Percentiles rank a stretch among this genome's conserved stretches.
Conservation (phyloP, 2,329 filamentous ascomycete species). For the Aurifilum marmelostoma region DNA sequence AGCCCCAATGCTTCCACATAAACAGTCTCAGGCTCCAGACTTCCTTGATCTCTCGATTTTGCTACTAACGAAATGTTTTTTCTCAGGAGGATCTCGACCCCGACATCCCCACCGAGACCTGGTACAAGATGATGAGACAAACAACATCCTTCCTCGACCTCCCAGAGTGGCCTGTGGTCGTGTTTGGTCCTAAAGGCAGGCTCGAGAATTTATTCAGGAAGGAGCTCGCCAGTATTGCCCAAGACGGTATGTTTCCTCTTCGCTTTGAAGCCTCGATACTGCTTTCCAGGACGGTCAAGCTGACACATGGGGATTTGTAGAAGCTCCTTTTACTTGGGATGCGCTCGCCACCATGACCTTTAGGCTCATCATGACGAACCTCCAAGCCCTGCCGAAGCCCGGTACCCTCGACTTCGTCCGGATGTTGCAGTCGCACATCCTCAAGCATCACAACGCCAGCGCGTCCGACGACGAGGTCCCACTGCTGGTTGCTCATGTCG, state of each 20-base stretch:
- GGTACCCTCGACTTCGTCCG: background rate
- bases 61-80: background rate
- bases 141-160: background rate
- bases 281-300: background rate
- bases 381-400: background rate
- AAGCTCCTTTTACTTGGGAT: background rate
- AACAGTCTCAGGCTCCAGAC: background rate
- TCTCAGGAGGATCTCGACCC: slow-evolving; percentile 3
- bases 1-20: background rate
- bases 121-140: background rate
- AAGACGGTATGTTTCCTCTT: background rate
- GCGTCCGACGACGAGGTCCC: background rate
- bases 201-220: slow-evolving; percentile 1
- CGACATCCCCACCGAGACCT: background rate
- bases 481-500: background rate
- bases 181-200: background rate
- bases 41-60: background rate
- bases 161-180: slow-evolving; percentile 12
- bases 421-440: background rate
- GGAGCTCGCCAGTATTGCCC: background rate
- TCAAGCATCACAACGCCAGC: background rate
- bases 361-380: background rate
- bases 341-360: background rate
- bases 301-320: background rate
- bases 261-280: background rate